A percentile compares a stretch with the other conserved stretches of the same genome.
phyloP scores from a whole-genome alignment of 805 yeast genomes.

The Lachancea sp. region DNA sequence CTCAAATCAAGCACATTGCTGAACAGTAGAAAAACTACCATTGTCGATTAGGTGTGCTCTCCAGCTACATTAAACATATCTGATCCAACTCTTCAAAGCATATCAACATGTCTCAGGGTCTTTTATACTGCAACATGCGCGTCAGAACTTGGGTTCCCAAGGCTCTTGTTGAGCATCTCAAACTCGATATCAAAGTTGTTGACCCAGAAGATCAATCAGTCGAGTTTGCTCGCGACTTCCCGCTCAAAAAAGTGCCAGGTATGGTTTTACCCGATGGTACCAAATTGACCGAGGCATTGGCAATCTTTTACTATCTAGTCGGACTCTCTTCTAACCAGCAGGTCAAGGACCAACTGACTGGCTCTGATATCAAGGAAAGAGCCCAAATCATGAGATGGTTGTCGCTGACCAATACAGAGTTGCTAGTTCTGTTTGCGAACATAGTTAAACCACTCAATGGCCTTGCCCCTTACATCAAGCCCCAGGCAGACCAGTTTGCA shows the following conservation, averaged over 20 bases:
- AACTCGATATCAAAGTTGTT: constrained; percentile 50
- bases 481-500: constrained; percentile 42
- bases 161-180: constrained; percentile 52
- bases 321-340: constrained; percentile 33
- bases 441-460: constrained; percentile 62
- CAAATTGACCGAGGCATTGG: constrained; percentile 64
- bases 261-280: constrained; percentile 65
- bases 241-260: constrained; percentile 60
- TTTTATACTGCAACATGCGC: constrained; percentile 44
- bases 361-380: constrained; percentile 31
- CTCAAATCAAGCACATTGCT: no score
- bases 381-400: constrained; percentile 60
- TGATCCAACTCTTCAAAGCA: background rate
- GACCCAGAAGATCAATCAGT: constrained; percentile 31
- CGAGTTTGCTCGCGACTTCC: constrained; percentile 48
- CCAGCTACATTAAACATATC: no score
- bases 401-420: constrained; percentile 67
- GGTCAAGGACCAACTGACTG: constrained; percentile 44
- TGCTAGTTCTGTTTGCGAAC: constrained; percentile 41
- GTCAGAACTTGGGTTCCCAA: constrained; percentile 38
- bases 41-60: no score
- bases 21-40: no score
- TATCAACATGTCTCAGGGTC: constrained; percentile 56
- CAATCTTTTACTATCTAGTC: constrained; percentile 49
- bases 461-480: constrained; percentile 69